Conservation (phyloP, 2,329 filamentous ascomycete species). For the Neofusicoccum ribis region DNA sequence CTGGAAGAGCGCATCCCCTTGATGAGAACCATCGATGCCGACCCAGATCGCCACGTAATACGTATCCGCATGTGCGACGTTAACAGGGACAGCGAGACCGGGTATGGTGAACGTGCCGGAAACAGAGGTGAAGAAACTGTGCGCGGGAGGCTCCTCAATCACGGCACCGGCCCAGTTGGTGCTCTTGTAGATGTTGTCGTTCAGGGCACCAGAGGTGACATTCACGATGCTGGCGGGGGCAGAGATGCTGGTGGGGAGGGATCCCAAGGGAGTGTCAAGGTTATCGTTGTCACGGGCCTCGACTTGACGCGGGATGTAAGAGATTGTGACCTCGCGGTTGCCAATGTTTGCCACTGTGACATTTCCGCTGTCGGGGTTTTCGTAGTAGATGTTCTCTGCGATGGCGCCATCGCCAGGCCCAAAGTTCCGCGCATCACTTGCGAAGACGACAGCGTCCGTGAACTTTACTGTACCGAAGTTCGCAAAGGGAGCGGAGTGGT, state of each 20-base stretch:
- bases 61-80: not conserved
- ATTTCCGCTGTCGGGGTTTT: no score
- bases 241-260: no score
- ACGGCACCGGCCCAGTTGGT: not conserved
- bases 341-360: not conserved
- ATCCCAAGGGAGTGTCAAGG: not conserved
- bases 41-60: conserved; percentile 56
- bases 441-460: conserved; percentile 3
- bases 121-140: not conserved
- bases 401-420: not conserved
- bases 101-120: not conserved
- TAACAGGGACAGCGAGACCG: not conserved
- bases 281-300: not conserved
- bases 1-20: conserved; percentile 54
- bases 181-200: not conserved
- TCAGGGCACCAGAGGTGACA: no score
- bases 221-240: no score
- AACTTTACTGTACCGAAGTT: conserved; percentile 20
- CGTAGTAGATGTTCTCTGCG: not conserved
- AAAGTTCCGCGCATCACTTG: conserved; percentile 22
- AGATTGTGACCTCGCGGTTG: not conserved
- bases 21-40: conserved; percentile 62
- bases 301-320: not conserved
- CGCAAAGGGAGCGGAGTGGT: not conserved
- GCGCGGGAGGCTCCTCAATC: not conserved